Conservation (phyloP, 2,329 filamentous ascomycete genomes). For the Fusarium multiceps region DNA sequence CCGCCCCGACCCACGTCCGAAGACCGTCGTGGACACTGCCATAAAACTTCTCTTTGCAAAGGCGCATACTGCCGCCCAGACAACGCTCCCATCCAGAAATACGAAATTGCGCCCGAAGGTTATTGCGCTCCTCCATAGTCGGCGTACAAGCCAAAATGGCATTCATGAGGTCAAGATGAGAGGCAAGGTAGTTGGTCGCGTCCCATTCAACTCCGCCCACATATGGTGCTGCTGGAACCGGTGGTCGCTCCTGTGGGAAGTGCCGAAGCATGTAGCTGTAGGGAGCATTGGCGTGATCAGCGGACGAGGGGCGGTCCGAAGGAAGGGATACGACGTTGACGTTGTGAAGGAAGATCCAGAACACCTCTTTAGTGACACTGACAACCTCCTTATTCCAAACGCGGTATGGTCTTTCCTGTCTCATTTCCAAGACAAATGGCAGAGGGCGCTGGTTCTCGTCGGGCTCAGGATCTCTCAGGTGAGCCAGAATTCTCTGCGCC, state of each 20-base stretch:
- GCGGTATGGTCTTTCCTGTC: slow-evolving; percentile 85
- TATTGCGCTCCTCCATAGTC: slow-evolving; percentile 76
- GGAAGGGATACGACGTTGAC: slow-evolving; percentile 84
- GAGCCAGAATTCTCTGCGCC: slow-evolving; percentile 78
- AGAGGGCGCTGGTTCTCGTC: slow-evolving; percentile 81
- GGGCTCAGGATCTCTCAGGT: slow-evolving; percentile 82
- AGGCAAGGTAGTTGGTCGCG: slow-evolving; percentile 94
- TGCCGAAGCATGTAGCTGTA: slow-evolving; percentile 74
- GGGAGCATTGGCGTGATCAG: slow-evolving; percentile 49
- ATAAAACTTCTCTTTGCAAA: slow-evolving; percentile 99
- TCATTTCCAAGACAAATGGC: slow-evolving; percentile 90
- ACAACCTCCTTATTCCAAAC: slow-evolving; percentile 94
- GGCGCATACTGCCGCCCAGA: slow-evolving; percentile 84
- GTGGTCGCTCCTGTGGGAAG: slow-evolving; percentile 87
- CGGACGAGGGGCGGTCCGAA: slow-evolving; percentile 51
- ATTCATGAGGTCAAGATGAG: slow-evolving; percentile 92
- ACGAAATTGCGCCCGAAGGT: slow-evolving; percentile 78
- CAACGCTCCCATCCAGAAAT: slow-evolving; percentile 92
- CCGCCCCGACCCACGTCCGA: slow-evolving; percentile 89
- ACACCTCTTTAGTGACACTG: slow-evolving; percentile 96
- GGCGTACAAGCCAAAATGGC: slow-evolving; percentile 87
- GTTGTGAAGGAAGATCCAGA: slow-evolving; percentile 98
- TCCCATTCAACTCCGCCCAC: slow-evolving; percentile 99
- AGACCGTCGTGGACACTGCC: slow-evolving; percentile 89
- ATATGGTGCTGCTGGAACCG: slow-evolving; percentile 93